phyloP scores from a whole-genome alignment of 225 moss, liverwort and hornwort genomes.

The Marchantia polymorpha region DNA sequence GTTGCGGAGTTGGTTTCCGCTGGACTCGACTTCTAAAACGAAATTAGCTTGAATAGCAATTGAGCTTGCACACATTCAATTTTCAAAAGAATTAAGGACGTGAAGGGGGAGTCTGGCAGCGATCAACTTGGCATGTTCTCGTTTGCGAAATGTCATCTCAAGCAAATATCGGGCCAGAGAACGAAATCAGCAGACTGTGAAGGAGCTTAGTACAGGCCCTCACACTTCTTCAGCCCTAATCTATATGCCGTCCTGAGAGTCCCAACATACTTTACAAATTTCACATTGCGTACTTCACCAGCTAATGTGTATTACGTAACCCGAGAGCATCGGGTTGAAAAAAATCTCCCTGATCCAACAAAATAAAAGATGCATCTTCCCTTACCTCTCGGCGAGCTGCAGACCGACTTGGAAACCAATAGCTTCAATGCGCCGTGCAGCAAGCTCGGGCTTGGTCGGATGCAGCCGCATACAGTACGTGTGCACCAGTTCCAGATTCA shows the following conservation, averaged over 20 bases:
- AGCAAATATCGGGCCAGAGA: not conserved
- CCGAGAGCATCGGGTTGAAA: not conserved
- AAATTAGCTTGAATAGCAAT: not conserved
- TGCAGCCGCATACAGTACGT: slow-evolving; percentile 85
- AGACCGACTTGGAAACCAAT: slow-evolving; percentile 93
- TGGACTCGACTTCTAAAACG: not conserved
- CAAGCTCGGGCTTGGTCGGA: slow-evolving; percentile 81
- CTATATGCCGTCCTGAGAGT: not conserved
- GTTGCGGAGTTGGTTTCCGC: not conserved
- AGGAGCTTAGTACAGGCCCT: not conserved
- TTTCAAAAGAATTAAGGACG: not conserved
- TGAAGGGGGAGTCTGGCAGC: not conserved
- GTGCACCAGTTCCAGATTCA: slow-evolving; percentile 88
- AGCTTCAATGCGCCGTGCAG: slow-evolving; percentile 84
- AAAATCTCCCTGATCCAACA: not conserved
- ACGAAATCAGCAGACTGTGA: not conserved
- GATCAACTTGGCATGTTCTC: not conserved
- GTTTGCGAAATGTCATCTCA: not conserved
- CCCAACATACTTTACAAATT: not conserved
- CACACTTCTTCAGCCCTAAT: not conserved
- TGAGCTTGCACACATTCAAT: not conserved
- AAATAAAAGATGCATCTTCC: no score
- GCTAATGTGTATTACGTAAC: not conserved
- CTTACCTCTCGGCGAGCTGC: slow-evolving; percentile 91
- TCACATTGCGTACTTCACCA: not conserved